Conservation (phyloP, 495 filamentous ascomycete species). For the Alectoria sarmentosa region DNA sequence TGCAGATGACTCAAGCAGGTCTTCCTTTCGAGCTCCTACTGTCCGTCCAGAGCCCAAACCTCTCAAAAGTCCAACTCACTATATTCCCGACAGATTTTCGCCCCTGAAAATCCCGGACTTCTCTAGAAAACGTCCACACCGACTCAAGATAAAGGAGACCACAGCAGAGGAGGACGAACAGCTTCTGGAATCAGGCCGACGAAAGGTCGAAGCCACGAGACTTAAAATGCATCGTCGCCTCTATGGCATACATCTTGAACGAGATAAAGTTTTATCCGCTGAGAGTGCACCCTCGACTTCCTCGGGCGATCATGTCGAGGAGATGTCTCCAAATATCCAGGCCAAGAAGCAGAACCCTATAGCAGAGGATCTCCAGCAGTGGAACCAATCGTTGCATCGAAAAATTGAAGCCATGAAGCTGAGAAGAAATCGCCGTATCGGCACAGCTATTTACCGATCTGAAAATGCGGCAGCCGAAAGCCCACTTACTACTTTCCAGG, state of each 20-base stretch:
- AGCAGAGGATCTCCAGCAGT: not conserved
- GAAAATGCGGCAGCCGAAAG: not conserved
- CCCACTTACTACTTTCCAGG: not conserved
- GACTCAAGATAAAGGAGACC: not conserved
- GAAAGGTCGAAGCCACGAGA: not conserved
- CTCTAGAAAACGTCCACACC: not conserved
- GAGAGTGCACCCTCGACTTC: not conserved
- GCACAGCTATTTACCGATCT: not conserved
- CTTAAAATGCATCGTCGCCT: not conserved
- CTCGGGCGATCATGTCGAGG: not conserved
- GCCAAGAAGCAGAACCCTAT: not conserved
- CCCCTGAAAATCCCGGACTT: not conserved
- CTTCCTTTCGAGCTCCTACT: not conserved
- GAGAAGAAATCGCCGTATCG: not conserved
- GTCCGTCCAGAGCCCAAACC: not conserved
- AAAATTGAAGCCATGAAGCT: not conserved
- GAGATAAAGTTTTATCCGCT: not conserved
- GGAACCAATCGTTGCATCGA: not conserved
- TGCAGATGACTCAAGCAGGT: not conserved
- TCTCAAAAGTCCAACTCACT: not conserved
- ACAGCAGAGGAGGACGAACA: not conserved
- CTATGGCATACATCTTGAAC: not conserved
- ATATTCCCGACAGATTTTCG: not conserved
- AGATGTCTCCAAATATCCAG: not conserved
- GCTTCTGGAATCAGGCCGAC: not conserved